Conservation (phyloP, 805 yeast genomes). For the Vanderwaltozyma yarrowii region DNA sequence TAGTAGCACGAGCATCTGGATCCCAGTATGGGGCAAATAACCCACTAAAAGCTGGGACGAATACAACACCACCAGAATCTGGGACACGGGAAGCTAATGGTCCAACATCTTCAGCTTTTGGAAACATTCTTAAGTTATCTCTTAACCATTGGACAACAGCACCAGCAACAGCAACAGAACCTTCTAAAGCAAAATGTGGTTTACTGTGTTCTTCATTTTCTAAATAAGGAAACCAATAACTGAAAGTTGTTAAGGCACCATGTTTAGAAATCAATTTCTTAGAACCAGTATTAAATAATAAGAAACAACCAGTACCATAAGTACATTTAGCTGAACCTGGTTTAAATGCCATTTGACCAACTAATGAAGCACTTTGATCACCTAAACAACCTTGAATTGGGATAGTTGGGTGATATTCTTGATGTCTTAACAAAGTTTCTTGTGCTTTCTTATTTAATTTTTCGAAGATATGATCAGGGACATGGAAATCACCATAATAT, state of each 20-base stretch:
- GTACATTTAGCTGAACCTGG: slow-evolving; percentile 90
- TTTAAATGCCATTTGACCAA: slow-evolving; percentile 80
- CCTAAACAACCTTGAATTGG: slow-evolving; percentile 89
- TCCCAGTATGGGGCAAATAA: slow-evolving; percentile 96
- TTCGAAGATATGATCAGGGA: slow-evolving; percentile 32
- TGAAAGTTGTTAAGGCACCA: slow-evolving; percentile 84
- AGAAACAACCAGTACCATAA: slow-evolving; percentile 92
- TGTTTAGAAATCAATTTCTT: slow-evolving; percentile 58
- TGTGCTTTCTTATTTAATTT: slow-evolving; percentile 19
- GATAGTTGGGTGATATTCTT: slow-evolving; percentile 34
- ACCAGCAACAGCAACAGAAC: slow-evolving; percentile 95
- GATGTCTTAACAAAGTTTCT: slow-evolving; percentile 35
- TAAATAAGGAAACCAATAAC: slow-evolving; percentile 75
- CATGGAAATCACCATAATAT: slow-evolving; percentile 58
- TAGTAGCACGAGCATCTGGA: slow-evolving; percentile 82
- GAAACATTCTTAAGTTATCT: slow-evolving; percentile 77
- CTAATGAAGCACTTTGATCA: slow-evolving; percentile 88
- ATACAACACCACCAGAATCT: slow-evolving; percentile 83
- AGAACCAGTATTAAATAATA: slow-evolving; percentile 78
- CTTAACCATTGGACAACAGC: slow-evolving; percentile 89
- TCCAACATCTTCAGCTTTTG: slow-evolving; percentile 77
- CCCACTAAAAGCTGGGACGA: slow-evolving; percentile 92
- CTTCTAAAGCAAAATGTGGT: slow-evolving; percentile 88
- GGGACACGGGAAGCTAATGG: slow-evolving; percentile 77
- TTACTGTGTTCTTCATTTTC: slow-evolving; percentile 26